These are phyloP conservation scores for Gossypium gossypioides DNA, from an alignment of 441 rosid genomes.

Conservation along the genomic window DNA sequence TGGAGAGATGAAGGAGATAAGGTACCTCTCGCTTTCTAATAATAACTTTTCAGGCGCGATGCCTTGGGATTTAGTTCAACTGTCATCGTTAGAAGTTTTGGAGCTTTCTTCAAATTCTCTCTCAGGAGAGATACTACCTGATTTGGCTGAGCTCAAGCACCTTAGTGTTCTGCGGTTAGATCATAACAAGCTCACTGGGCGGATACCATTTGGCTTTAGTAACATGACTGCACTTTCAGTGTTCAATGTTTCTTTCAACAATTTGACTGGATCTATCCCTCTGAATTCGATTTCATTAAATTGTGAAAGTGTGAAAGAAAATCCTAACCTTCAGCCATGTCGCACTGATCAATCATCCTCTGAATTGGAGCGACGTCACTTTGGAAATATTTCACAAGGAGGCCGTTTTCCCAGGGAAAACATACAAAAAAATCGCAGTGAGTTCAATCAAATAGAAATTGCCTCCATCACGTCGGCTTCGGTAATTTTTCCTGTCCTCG, in stretches of 20 bases:
- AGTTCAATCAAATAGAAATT: conserved; percentile 23
- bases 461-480: conserved; percentile 34
- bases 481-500: conserved; percentile 24
- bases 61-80: conserved; percentile 31
- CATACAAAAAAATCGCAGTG: background rate
- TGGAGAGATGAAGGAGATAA: conserved; percentile 28
- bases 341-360: conserved; percentile 20
- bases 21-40: conserved; percentile 34
- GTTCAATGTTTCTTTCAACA: conserved; percentile 44
- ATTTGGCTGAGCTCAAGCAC: conserved; percentile 29
- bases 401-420: background rate
- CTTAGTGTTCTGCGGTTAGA: conserved; percentile 40
- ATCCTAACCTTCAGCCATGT: conserved; percentile 29
- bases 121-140: conserved; percentile 39
- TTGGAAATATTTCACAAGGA: conserved; percentile 2
- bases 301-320: conserved; percentile 31
- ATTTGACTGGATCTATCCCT: conserved; percentile 37
- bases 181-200: conserved; percentile 42
- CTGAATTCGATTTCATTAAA: conserved; percentile 23
- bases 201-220: conserved; percentile 35
- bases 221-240: conserved; percentile 24
- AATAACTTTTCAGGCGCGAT: conserved; percentile 40
- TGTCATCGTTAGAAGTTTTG: conserved; percentile 30
- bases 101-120: conserved; percentile 48
- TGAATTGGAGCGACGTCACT: background rate